Base-by-base conservation (phyloP, 306 rosid species). In the Ammopiptanthus mongolicus region DNA sequence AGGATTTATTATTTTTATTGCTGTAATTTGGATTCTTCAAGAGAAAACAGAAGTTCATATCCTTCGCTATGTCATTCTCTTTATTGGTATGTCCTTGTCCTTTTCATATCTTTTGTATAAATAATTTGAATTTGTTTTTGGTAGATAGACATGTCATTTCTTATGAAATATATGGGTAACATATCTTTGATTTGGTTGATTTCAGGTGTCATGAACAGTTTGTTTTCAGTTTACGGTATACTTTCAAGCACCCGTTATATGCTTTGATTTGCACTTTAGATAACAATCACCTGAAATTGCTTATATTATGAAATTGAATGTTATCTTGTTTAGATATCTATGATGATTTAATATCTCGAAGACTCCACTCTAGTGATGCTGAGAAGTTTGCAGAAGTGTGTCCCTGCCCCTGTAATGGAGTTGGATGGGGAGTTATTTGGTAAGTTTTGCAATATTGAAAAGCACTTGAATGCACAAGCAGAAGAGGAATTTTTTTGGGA, bases 161-260 rank as follows among this genome's bases (percentile, higher is more conserved):
- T 55, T 79, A 68, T 52, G 72, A 57, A 42, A 77, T 34, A 41
- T 22, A 61, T 18, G 25, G 48, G 60, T 18, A 50, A 55, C 85
- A 25, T 85, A 48, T 71, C 64, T 72, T 47, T 74, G 51, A 71
- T 72, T 80, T 80, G 34, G 61, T 81, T 25, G 28, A 25, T 85
- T 85, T 82, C 91, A 94, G 98, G 98, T 75, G 98, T 94, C 78
- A 94, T 94, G 98, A 94, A 94, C 89, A 91, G 98, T 78, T 86
- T 94, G 87, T 94, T 94, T 80, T 94, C 98, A 21, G 97, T 94
- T 65, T 94, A 94, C 17, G 97, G 98, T 94, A 90, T 61, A 12
- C 74, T 73, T 64, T 74, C 57, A n/a, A 36, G 14, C 55, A 47
- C 71, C 75, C 69, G 21, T 68, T 74, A 59, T 50, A 41, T 11